These are phyloP conservation scores for Amylocystis lapponica DNA, from an alignment of 768 basidiomycete genomes.

Conservation along the genomic window DNA sequence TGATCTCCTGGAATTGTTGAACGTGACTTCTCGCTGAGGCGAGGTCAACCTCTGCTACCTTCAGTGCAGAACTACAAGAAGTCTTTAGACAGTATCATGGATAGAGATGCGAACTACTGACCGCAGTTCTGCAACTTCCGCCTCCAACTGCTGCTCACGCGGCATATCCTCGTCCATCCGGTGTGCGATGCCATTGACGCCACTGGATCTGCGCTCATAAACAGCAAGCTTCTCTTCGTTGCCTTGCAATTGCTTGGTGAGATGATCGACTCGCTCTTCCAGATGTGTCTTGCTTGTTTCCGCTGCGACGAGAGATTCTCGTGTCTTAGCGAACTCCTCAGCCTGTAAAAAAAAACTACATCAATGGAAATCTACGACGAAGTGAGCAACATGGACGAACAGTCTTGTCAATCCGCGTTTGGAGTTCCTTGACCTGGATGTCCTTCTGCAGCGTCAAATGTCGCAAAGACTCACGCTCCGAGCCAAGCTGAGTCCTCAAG, in stretches of 20 bases:
- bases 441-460: slow-evolving; percentile 77
- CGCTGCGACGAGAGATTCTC: slow-evolving; percentile 64
- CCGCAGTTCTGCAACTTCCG: slow-evolving; percentile 83
- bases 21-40: slow-evolving; percentile 64
- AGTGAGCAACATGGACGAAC: slow-evolving; percentile 39
- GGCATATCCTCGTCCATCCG: slow-evolving; percentile 41
- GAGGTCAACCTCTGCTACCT: slow-evolving; percentile 74
- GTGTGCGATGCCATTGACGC: slow-evolving; percentile 26
- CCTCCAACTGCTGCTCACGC: slow-evolving; percentile 75
- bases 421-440: slow-evolving; percentile 71
- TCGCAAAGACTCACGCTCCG: slow-evolving; percentile 72
- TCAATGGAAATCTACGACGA: too few species aligned
- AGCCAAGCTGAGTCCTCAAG: slow-evolving; percentile 56
- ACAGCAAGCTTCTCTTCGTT: slow-evolving; percentile 82
- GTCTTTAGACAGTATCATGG: neutral
- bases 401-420: slow-evolving; percentile 61
- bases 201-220: slow-evolving; percentile 62
- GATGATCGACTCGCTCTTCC: slow-evolving; percentile 62
- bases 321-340: slow-evolving; percentile 58
- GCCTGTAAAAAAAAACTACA: slow-evolving; percentile 35
- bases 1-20: slow-evolving; percentile 83
- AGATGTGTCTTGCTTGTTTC: slow-evolving; percentile 78
- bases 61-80: slow-evolving; percentile 55
- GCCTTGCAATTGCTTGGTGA: slow-evolving; percentile 62
- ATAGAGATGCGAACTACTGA: slow-evolving; percentile 26